Conservation (phyloP, 176 grass and related monocot species). For the Echinochloa phyllopogon region DNA sequence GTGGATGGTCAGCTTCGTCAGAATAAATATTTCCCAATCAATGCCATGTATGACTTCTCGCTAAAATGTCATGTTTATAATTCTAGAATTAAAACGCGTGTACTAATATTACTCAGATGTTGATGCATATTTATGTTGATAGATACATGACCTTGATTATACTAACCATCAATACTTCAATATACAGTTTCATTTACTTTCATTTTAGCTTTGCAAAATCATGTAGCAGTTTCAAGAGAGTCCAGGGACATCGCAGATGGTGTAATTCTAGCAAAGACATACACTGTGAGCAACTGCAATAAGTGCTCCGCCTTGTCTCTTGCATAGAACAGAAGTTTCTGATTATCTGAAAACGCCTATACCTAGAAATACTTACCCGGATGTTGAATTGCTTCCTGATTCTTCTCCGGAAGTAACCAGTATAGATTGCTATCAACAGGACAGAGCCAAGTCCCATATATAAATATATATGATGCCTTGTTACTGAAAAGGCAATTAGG, state of each 20-base stretch:
- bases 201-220: not conserved
- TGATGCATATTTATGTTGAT: not conserved
- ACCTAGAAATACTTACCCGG: conserved; percentile 56
- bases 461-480: conserved; percentile 64
- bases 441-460: conserved; percentile 77
- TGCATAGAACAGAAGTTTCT: conserved; percentile 5
- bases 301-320: conserved; percentile 19
- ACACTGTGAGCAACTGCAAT: conserved; percentile 15
- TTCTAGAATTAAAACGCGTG: conserved; percentile 21
- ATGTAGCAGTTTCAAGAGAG: not conserved
- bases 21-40: conserved; percentile 18
- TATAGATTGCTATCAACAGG: conserved; percentile 73
- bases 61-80: not conserved
- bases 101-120: not conserved
- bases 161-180: not conserved
- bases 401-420: conserved; percentile 86
- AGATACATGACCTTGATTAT: not conserved
- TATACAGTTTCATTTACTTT: conserved; percentile 30
- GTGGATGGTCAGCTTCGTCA: conserved; percentile 25
- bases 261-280: conserved; percentile 27
- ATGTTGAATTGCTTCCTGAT: conserved; percentile 96
- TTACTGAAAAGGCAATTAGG: conserved; percentile 81
- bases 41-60: not conserved
- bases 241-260: not conserved
- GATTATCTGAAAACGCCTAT: conserved; percentile 24